phyloP scores from a whole-genome alignment of 2,329 filamentous ascomycete species.

The Ascochyta lentis region DNA sequence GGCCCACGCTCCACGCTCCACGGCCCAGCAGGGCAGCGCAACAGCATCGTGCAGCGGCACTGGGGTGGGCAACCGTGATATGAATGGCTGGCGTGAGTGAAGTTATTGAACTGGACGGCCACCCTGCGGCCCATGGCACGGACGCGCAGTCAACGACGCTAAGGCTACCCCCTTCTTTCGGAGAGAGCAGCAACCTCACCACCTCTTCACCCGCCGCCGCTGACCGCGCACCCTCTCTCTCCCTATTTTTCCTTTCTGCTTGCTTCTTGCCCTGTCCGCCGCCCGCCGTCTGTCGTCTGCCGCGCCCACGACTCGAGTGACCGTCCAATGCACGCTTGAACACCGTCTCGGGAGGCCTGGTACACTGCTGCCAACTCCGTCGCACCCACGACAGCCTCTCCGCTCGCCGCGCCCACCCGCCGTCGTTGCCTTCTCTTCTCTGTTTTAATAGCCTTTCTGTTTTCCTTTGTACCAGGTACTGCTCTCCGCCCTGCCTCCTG shows the following conservation, averaged over 20 bases:
- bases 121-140: constrained; percentile 19
- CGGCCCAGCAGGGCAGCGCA: not conserved
- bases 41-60: constrained; percentile 1
- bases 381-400: constrained; percentile 48
- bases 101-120: constrained; percentile 10
- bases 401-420: constrained; percentile 42
- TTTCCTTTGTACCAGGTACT: constrained; percentile 40
- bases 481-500: constrained; percentile 17
- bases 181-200: constrained; percentile 23
- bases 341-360: constrained; percentile 48
- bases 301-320: constrained; percentile 31
- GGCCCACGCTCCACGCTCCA: not conserved
- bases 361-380: constrained; percentile 50
- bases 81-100: constrained; percentile 23
- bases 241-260: constrained; percentile 45
- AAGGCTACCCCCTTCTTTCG: constrained; percentile 27
- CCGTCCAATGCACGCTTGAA: constrained; percentile 50
- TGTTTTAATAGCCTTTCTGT: constrained; percentile 47
- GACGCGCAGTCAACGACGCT: constrained; percentile 14
- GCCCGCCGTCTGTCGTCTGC: constrained; percentile 24
- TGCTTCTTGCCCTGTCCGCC: constrained; percentile 33
- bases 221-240: constrained; percentile 37
- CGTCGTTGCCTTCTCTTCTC: constrained; percentile 43
- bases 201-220: constrained; percentile 33
- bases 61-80: constrained; percentile 1